These are phyloP conservation scores for Priceomyces melissophilus DNA, from an alignment of 805 yeast genomes.

Conservation along the genomic window DNA sequence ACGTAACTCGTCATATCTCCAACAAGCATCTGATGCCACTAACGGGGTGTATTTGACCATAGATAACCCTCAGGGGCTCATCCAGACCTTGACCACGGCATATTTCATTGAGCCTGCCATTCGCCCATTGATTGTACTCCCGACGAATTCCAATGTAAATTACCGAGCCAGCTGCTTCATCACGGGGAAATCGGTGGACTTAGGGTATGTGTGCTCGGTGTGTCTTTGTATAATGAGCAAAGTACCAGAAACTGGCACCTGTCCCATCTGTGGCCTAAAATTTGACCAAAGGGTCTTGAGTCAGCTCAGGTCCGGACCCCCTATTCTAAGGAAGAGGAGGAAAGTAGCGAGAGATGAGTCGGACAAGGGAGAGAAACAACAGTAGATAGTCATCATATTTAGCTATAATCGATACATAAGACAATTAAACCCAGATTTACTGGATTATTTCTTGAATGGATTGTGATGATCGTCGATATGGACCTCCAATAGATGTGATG, in stretches of 20 bases:
- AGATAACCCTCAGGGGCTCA: slow-evolving; percentile 66
- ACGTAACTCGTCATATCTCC: slow-evolving; percentile 71
- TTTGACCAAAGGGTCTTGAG: slow-evolving; percentile 65
- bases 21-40: slow-evolving; percentile 95
- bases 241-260: slow-evolving; percentile 61
- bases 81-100: slow-evolving; percentile 79
- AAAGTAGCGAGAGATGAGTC: slow-evolving; percentile 19
- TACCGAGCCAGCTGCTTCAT: slow-evolving; percentile 92
- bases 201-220: slow-evolving; percentile 93
- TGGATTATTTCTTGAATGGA: slow-evolving; percentile 34
- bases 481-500: slow-evolving; percentile 36
- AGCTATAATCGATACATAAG: too few species aligned
- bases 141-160: slow-evolving; percentile 82
- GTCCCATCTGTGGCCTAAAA: slow-evolving; percentile 84
- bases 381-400: too few species aligned
- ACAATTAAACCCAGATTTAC: too few species aligned
- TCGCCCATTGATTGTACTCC: slow-evolving; percentile 71
- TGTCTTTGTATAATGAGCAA: slow-evolving; percentile 78
- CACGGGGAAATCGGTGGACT: slow-evolving; percentile 85
- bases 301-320: slow-evolving; percentile 59
- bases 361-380: background rate
- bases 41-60: slow-evolving; percentile 80
- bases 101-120: slow-evolving; percentile 83
- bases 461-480: slow-evolving; percentile 55
- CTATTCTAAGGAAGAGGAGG: slow-evolving; percentile 39